phyloP scores from a whole-genome alignment of 768 basidiomycete species.

The Basidioascus undulatus region DNA sequence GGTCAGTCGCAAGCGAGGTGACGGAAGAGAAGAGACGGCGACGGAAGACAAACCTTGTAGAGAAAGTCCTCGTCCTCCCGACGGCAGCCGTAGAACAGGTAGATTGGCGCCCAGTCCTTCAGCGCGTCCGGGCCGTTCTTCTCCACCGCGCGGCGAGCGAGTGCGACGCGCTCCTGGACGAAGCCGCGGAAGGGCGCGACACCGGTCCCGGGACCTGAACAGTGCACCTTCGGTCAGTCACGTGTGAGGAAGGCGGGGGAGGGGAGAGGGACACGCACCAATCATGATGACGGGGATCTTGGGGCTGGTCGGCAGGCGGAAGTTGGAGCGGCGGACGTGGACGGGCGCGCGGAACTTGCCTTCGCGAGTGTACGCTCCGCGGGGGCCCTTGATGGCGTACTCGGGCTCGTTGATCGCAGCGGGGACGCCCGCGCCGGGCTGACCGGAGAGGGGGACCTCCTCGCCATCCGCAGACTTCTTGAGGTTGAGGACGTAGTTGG shows the following conservation, averaged over 20 bases:
- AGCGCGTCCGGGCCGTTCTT: slow-evolving; percentile 88
- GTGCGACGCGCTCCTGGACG: slow-evolving; percentile 87
- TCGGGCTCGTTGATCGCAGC: slow-evolving; percentile 22
- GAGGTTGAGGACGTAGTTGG: slow-evolving; percentile 86
- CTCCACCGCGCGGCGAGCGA: slow-evolving; percentile 78
- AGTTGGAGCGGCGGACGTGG: slow-evolving; percentile 86
- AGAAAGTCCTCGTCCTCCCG: slow-evolving; percentile 70
- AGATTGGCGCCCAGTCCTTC: slow-evolving; percentile 82
- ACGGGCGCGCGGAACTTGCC: slow-evolving; percentile 59
- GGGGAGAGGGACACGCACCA: slow-evolving; percentile 32
- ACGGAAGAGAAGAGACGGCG: no score
- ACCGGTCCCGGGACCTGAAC: slow-evolving; percentile 49
- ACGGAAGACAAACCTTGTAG: no score
- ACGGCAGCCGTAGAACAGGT: slow-evolving; percentile 91
- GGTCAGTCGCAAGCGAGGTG: no score
- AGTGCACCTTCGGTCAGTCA: no score
- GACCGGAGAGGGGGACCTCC: slow-evolving; percentile 20
- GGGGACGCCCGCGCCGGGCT: slow-evolving; percentile 17
- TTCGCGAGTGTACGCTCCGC: slow-evolving; percentile 52
- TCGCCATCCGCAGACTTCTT: slow-evolving; percentile 49
- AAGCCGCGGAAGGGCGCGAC: slow-evolving; percentile 99
- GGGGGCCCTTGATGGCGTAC: slow-evolving; percentile 76
- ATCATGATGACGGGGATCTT: slow-evolving; percentile 98
- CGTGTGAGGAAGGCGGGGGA: not conserved
- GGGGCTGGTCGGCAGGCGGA: slow-evolving; percentile 88